phyloP scores from a whole-genome alignment of 257 asterid genomes.

The Jacaranda copaia region DNA sequence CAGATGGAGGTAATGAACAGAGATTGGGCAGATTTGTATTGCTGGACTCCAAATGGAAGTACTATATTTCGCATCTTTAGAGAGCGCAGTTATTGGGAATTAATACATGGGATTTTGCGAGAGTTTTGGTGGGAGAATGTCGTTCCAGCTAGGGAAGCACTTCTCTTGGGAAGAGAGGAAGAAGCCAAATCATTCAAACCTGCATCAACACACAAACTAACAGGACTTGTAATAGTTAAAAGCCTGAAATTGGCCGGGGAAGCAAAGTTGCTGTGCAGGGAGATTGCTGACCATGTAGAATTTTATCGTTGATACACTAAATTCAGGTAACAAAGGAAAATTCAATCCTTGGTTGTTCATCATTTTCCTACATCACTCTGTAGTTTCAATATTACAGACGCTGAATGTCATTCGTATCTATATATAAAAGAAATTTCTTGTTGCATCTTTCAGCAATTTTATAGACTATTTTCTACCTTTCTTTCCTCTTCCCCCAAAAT shows the following conservation, averaged over 20 bases:
- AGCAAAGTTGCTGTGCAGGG: conserved; percentile 81
- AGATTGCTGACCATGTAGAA: conserved; percentile 84
- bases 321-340: neutral
- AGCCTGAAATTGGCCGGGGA: conserved; percentile 81
- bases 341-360: conserved; percentile 2
- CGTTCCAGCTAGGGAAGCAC: conserved; percentile 85
- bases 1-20: conserved; percentile 97
- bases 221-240: conserved; percentile 71
- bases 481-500: neutral
- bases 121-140: conserved; percentile 99
- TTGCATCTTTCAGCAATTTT: neutral
- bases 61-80: conserved; percentile 78
- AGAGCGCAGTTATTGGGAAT: conserved; percentile 75
- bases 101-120: conserved; percentile 67
- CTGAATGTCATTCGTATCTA: neutral
- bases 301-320: conserved; percentile 38
- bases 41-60: conserved; percentile 97
- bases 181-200: conserved; percentile 72
- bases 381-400: conserved; percentile 18
- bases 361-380: conserved; percentile 20
- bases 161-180: conserved; percentile 67
- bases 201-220: conserved; percentile 66
- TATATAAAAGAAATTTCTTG: neutral
- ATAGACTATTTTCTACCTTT: neutral
- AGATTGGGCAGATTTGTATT: conserved; percentile 92